Evolutionary conservation across 2,329 filamentous ascomycete genomes (phyloP).

Genomic region (Trichoderma koningii): DNA sequence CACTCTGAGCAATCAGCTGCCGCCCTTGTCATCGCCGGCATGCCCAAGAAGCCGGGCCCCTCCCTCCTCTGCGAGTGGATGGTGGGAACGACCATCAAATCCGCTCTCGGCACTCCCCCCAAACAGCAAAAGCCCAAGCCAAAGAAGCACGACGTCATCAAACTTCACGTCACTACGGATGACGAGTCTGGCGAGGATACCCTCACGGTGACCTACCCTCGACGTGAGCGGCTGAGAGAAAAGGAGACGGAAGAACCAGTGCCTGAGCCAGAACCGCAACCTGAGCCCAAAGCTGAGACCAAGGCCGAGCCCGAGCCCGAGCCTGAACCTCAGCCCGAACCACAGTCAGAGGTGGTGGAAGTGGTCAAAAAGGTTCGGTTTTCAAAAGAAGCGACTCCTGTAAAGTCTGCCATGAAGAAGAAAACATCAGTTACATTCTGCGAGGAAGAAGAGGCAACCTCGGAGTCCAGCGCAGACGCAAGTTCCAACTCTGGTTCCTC

Average conservation of each 20-base stretch:
- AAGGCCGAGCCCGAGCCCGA: slow-evolving; percentile 29
- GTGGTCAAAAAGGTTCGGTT: slow-evolving; percentile 50
- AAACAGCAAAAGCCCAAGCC: slow-evolving; percentile 30
- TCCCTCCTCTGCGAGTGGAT: slow-evolving; percentile 46
- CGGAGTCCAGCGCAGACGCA: slow-evolving; percentile 18
- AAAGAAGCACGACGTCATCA: slow-evolving; percentile 40
- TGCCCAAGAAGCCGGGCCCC: slow-evolving; percentile 21
- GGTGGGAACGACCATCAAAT: slow-evolving; percentile 42
- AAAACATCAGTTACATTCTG: slow-evolving; percentile 34
- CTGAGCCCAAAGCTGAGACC: slow-evolving; percentile 25
- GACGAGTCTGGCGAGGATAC: slow-evolving; percentile 55
- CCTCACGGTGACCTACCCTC: slow-evolving; percentile 52
- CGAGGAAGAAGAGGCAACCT: slow-evolving; percentile 28
- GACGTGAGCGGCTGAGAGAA: slow-evolving; percentile 35
- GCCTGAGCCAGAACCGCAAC: neutral
- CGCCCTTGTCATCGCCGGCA: neutral
- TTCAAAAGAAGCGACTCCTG: slow-evolving; percentile 36
- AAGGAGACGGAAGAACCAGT: neutral
- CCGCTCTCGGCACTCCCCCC: slow-evolving; percentile 35
- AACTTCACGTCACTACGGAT: slow-evolving; percentile 51
- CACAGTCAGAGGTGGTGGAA: slow-evolving; percentile 21
- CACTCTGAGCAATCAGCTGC: neutral
- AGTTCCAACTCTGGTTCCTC: slow-evolving; percentile 30
- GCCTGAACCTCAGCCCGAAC: neutral
- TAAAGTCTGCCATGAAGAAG: slow-evolving; percentile 47